A percentile compares a stretch with the other conserved stretches of the same genome.
These are phyloP conservation scores for Ocimum tenuiflorum DNA, from an alignment of 257 asterid genomes.

Conservation along the genomic window DNA sequence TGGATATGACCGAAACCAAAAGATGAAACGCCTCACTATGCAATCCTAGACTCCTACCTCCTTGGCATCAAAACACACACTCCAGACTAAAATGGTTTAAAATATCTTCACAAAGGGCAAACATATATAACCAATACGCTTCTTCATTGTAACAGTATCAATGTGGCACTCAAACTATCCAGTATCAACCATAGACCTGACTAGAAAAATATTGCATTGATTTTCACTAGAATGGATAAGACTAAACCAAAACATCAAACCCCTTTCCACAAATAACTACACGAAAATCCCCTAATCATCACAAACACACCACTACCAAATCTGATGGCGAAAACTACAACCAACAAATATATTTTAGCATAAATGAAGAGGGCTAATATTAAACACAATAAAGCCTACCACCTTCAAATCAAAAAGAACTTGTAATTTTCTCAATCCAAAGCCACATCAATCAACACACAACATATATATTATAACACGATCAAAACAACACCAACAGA, in stretches of 20 bases:
- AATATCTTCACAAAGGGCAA: neutral
- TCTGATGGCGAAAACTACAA: neutral
- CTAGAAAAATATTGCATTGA: neutral
- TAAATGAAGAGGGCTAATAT: neutral
- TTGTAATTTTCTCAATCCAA: neutral
- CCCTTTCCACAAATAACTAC: neutral
- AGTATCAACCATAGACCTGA: neutral
- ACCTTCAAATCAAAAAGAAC: conserved; percentile 7
- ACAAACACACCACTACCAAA: neutral
- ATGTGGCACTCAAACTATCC: neutral
- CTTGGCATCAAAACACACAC: neutral
- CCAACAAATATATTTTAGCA: neutral
- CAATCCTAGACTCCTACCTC: neutral
- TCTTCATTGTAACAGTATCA: neutral
- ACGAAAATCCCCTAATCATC: neutral
- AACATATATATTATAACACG: neutral
- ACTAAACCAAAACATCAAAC: neutral
- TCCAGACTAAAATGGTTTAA: neutral
- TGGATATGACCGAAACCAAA: neutral
- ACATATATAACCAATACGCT: no score
- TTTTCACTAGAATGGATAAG: no score
- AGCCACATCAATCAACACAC: no score
- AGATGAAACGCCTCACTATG: neutral
- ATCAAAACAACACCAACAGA: neutral
- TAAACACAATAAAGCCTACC: neutral